Base-by-base conservation (phyloP, 1,284 basidiomycete species). In the Sanguinoderma infundibulare region DNA sequence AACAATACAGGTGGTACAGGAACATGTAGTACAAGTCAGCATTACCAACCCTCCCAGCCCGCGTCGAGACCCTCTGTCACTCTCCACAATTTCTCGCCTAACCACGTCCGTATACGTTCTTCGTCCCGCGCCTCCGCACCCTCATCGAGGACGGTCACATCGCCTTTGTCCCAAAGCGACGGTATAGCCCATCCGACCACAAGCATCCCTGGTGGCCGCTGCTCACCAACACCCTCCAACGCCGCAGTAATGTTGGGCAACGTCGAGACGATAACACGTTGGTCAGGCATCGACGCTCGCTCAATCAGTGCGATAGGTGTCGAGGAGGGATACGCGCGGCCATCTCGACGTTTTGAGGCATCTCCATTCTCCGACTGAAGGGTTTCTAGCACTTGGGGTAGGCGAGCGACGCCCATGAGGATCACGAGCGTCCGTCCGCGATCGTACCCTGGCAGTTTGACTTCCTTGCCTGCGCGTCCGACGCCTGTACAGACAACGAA, bases 181-280 rank as follows among this genome's bases (percentile, higher is more conserved):
- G 89, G 69, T 10, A 90, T 87, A n/a, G 90, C 84, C 96, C 96
- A 98, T 0, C 97, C 96, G 62, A 99, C 84, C 26, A 98, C 83
- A 71, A 98, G 91, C 92, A 99, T 96, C 2, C 95, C 96, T 0
- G 97, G 97, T 5, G 96, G 96, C 28, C 96, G 79, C 74, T 98
- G 95, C 69, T 96, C 93, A 5, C 94, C 94, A 6, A 81, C 78
- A 57, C 83, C 84, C 62, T 91, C 88, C 70, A 98, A 73, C 0
- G 92, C 95, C 14, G 77, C 77, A 6, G 84, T 84, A 40, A 98
- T 87, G 62, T 89, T 81, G 53, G 80, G 82, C 49, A 99, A 75
- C 0, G 96, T 98, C 6, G 91, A 92, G 17, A 84, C 84, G 20
- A 98, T 83, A 1, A 95, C 87, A 6, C 97, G 81, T 75, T 98